These are phyloP conservation scores for Filobasidium floriforme DNA, from an alignment of 768 basidiomycete genomes.

Conservation along the genomic window DNA sequence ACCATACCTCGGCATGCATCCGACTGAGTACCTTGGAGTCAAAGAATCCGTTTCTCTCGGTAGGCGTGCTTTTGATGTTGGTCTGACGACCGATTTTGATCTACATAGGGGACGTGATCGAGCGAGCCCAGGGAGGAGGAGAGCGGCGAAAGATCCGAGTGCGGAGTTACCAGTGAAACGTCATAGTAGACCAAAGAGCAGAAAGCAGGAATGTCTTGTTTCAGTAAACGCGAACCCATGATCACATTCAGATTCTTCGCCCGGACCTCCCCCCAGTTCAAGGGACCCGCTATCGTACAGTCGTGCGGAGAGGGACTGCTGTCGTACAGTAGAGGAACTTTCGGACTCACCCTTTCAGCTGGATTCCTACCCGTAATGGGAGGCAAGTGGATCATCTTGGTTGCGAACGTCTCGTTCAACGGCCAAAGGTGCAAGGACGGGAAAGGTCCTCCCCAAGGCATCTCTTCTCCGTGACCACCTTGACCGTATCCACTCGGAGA, in stretches of 20 bases:
- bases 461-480: neutral
- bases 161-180: neutral
- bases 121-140: neutral
- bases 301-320: too few species aligned
- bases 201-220: neutral
- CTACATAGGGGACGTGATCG: slow-evolving; percentile 51
- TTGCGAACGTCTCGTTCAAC: slow-evolving; percentile 85
- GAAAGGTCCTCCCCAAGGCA: slow-evolving; percentile 42
- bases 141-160: neutral
- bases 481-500: neutral
- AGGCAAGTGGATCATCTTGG: slow-evolving; percentile 68
- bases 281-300: too few species aligned
- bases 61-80: slow-evolving; percentile 85
- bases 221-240: neutral
- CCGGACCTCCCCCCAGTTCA: too few species aligned
- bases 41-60: slow-evolving; percentile 89
- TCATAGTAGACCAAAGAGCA: neutral
- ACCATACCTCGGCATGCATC: slow-evolving; percentile 97
- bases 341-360: slow-evolving; percentile 24
- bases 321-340: too few species aligned
- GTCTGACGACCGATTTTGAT: slow-evolving; percentile 82
- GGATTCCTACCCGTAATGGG: slow-evolving; percentile 22
- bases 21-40: slow-evolving; percentile 90
- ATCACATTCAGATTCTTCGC: neutral
- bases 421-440: slow-evolving; percentile 64